Conservation (phyloP, 345 rosid genomes). For the Eutrema yunnanense region DNA sequence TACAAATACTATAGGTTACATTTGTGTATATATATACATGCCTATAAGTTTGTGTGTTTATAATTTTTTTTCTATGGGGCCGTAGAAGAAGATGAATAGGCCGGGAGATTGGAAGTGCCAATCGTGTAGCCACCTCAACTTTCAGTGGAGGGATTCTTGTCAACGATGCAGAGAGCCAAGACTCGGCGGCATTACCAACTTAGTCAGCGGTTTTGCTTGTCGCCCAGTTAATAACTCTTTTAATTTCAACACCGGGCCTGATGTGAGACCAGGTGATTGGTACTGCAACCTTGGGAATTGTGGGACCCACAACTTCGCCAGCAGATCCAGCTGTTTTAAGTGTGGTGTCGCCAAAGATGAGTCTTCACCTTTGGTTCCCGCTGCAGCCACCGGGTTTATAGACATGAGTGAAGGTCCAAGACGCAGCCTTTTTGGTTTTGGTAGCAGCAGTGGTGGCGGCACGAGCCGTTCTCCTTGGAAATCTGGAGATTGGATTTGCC, state of each 20-base stretch:
- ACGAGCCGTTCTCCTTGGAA: slow-evolving; percentile 63
- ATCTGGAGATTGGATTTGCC: slow-evolving; percentile 81
- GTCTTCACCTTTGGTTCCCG: slow-evolving; percentile 19
- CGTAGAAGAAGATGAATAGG: slow-evolving; percentile 56
- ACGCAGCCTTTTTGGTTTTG: slow-evolving; percentile 35
- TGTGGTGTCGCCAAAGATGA: slow-evolving; percentile 60
- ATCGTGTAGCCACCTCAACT: slow-evolving; percentile 77
- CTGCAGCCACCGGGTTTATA: slow-evolving; percentile 11
- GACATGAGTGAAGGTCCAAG: slow-evolving; percentile 30
- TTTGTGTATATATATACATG: background rate
- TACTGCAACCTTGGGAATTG: slow-evolving; percentile 58
- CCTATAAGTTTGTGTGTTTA: background rate
- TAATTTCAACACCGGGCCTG: slow-evolving; percentile 61
- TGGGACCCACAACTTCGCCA: slow-evolving; percentile 73
- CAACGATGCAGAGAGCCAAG: slow-evolving; percentile 63
- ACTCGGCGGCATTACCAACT: slow-evolving; percentile 30
- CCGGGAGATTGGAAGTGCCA: slow-evolving; percentile 97
- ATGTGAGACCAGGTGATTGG: slow-evolving; percentile 80
- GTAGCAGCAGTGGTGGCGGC: slow-evolving; percentile 34
- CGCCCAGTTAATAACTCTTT: slow-evolving; percentile 38
- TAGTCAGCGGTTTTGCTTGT: slow-evolving; percentile 33
- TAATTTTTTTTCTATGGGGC: background rate
- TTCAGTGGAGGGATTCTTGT: slow-evolving; percentile 77
- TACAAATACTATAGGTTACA: background rate
- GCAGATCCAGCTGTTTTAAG: slow-evolving; percentile 60